A percentile compares a stretch with the other conserved stretches of the same genome.
These are phyloP conservation scores for Mucor piriformis DNA, from an alignment of 371 early-diverging fungal genomes.

Conservation along the genomic window DNA sequence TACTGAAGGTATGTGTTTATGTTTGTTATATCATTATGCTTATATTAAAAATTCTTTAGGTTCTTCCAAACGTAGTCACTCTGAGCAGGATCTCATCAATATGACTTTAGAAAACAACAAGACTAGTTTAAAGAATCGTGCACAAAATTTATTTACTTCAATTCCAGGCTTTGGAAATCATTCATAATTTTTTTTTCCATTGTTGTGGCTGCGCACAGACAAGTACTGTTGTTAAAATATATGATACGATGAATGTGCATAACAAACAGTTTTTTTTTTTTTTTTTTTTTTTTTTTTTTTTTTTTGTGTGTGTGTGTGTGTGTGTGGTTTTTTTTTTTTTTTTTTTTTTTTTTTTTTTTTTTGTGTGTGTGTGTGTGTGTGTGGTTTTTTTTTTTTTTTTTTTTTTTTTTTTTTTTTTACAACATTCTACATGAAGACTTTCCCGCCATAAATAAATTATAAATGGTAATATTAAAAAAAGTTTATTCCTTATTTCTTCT, in stretches of 20 bases:
- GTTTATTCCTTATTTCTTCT: neutral
- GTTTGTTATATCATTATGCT: conserved; percentile 14
- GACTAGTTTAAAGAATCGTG: conserved; percentile 28
- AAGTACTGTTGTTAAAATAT: neutral
- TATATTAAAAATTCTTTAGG: conserved; percentile 25
- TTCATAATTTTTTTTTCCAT: neutral
- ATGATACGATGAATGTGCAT: neutral
- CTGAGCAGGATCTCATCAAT: conserved; percentile 45
- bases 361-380: neutral
- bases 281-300: neutral
- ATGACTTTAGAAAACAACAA: conserved; percentile 7
- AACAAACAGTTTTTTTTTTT: neutral
- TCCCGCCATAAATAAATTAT: neutral
- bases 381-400: too few species aligned
- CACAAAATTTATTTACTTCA: conserved; percentile 30
- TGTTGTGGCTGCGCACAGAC: neutral
- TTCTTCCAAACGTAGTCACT: conserved; percentile 30
- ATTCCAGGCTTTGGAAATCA: conserved; percentile 26
- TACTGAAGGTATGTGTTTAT: conserved; percentile 9
- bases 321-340: neutral
- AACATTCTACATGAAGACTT: conserved; percentile 1
- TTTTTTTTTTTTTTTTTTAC: too few species aligned
- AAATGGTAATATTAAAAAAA: neutral
- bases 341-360: neutral
- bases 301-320: neutral